A percentile compares a stretch with the other conserved stretches of the same genome.
Evolutionary conservation across 2,329 filamentous ascomycete genomes (phyloP).

Genomic region (Fusarium temperatum): DNA sequence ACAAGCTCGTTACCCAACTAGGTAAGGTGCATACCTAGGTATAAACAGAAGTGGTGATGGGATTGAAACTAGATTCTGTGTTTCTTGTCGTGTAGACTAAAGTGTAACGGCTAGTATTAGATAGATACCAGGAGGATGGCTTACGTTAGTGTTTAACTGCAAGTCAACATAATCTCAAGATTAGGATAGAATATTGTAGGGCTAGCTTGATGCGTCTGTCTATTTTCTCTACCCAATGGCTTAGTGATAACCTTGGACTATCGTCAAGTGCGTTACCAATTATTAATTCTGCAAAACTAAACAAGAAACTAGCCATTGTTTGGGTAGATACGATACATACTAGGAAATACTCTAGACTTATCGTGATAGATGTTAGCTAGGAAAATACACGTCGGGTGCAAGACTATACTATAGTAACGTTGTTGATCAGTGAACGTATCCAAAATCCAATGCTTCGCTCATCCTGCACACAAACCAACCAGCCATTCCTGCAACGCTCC

Average conservation of each 20-base stretch:
- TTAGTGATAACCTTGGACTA: background rate
- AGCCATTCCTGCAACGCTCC: background rate
- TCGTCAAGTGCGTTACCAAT: background rate
- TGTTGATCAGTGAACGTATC: background rate
- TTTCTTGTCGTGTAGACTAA: background rate
- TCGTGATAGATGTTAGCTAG: slow-evolving; percentile 35
- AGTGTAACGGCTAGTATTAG: background rate
- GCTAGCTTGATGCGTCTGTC: background rate
- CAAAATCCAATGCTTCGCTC: slow-evolving; percentile 31
- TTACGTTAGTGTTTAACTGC: background rate
- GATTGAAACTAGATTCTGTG: background rate
- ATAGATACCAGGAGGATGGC: background rate
- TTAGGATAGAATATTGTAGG: background rate
- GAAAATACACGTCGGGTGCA: slow-evolving; percentile 35
- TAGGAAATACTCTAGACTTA: slow-evolving; percentile 16
- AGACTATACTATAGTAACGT: slow-evolving; percentile 18
- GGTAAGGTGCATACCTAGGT: background rate
- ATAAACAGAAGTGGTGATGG: background rate
- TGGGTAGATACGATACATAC: background rate
- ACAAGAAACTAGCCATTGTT: background rate
- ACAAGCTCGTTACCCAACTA: slow-evolving; percentile 2
- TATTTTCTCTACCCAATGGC: background rate
- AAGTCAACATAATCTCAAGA: background rate
- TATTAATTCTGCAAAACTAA: background rate
- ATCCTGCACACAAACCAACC: background rate